phyloP scores from a whole-genome alignment of 2,329 filamentous ascomycete species.

The Colletotrichum endophyticum region DNA sequence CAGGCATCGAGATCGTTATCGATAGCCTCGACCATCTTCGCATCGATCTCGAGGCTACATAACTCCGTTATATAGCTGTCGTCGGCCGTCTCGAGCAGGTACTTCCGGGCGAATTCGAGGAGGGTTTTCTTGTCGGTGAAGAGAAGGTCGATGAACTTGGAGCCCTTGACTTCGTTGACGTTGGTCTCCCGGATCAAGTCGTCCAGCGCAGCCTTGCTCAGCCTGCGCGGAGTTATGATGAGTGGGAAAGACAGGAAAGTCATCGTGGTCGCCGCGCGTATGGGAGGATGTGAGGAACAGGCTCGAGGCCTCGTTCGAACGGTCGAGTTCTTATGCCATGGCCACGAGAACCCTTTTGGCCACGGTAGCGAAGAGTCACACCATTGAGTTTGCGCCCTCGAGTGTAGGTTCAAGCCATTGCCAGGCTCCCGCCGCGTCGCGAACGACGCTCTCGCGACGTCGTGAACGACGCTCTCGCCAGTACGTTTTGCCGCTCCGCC shows the following conservation, averaged over 20 bases:
- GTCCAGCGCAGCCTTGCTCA: background rate
- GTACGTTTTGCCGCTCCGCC: no score
- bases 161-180: accelerated
- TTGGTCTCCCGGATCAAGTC: background rate
- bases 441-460: no score
- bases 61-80: accelerated
- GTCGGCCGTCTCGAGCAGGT: no score
- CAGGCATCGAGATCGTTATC: accelerated
- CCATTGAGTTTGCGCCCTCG: background rate
- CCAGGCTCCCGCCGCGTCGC: background rate
- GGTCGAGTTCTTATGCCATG: background rate
- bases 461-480: no score
- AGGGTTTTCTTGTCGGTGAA: no score
- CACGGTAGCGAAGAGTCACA: background rate
- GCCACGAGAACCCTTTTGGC: background rate
- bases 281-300: background rate
- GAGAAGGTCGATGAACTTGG: accelerated
- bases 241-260: background rate
- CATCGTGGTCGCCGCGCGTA: background rate
- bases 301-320: background rate
- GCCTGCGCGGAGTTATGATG: background rate
- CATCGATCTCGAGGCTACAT: background rate
- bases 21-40: background rate
- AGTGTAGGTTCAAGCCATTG: background rate
- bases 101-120: no score